Conservation (phyloP, 192 early-diverging fungal genomes). For the Podochytrium sp. region DNA sequence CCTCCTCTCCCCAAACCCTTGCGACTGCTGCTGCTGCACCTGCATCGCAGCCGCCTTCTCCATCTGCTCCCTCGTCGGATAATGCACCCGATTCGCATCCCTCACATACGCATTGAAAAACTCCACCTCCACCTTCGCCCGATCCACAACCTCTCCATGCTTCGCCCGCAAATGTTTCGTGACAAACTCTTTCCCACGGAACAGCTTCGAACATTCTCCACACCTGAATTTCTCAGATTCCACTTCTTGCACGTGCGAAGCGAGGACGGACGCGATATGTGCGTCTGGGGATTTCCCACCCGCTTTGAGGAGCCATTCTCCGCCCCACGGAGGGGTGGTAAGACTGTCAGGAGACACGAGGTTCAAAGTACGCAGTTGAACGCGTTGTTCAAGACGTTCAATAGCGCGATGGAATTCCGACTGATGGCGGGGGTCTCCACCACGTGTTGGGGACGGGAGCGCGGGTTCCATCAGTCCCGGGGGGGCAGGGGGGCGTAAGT, state of each 20-base stretch:
- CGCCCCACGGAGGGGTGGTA: slow-evolving; percentile 4
- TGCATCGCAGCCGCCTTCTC: slow-evolving; percentile 39
- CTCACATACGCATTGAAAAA: slow-evolving; percentile 89
- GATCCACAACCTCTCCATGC: slow-evolving; percentile 76
- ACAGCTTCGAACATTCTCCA: slow-evolving; percentile 87
- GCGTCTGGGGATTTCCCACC: slow-evolving; percentile 43
- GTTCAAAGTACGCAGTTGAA: slow-evolving; percentile 50
- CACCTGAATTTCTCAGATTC: slow-evolving; percentile 89
- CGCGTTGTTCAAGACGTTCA: slow-evolving; percentile 52
- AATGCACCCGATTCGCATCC: slow-evolving; percentile 76
- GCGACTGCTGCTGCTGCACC: slow-evolving; percentile 28
- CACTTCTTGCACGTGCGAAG: slow-evolving; percentile 59
- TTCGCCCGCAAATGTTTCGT: slow-evolving; percentile 92
- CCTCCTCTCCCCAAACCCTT: slow-evolving; percentile 23
- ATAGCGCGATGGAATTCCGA: background rate
- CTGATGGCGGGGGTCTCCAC: slow-evolving; percentile 31
- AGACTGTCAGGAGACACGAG: slow-evolving; percentile 25
- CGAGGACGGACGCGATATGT: slow-evolving; percentile 58
- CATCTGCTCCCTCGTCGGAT: too few relatives aligned
- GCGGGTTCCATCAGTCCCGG: slow-evolving; percentile 20
- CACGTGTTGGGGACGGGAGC: background rate
- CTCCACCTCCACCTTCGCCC: slow-evolving; percentile 65
- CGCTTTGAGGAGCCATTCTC: slow-evolving; percentile 29
- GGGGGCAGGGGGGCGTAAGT: slow-evolving; percentile 46
- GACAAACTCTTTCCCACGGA: slow-evolving; percentile 92